phyloP scores from a whole-genome alignment of 2,329 filamentous ascomycete species.

The Neobulgaria alba region DNA sequence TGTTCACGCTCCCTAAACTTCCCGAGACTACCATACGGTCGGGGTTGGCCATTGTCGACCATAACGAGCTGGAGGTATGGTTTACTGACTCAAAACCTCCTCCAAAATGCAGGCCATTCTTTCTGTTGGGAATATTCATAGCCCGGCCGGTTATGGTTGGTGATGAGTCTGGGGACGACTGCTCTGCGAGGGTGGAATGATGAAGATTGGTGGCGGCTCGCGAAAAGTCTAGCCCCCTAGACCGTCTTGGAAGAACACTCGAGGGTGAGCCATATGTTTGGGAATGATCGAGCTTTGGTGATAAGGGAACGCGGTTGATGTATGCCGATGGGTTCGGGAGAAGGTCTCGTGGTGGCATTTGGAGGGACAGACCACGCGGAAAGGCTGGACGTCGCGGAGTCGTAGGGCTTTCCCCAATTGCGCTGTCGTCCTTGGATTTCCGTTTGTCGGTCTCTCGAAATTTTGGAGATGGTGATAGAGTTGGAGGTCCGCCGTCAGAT shows the following conservation, averaged over 20 bases:
- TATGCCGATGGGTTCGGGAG: conserved; percentile 36
- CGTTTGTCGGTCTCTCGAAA: conserved; percentile 27
- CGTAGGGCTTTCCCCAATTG: conserved; percentile 39
- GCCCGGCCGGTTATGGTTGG: conserved; percentile 70
- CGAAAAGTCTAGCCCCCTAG: conserved; percentile 86
- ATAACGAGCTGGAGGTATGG: conserved; percentile 47
- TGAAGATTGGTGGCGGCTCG: conserved; percentile 89
- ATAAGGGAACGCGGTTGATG: conserved; percentile 59
- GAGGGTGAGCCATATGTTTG: conserved; percentile 81
- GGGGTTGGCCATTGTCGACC: conserved; percentile 60
- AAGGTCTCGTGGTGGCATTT: conserved; percentile 52
- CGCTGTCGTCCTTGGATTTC: conserved; percentile 28
- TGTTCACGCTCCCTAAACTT: conserved; percentile 44
- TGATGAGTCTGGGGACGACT: conserved; percentile 81
- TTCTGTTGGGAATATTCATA: conserved; percentile 52
- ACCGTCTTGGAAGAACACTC: conserved; percentile 80
- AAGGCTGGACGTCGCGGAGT: conserved; percentile 65
- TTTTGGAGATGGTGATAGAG: conserved; percentile 27
- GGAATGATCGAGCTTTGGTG: conserved; percentile 76
- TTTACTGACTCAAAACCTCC: conserved; percentile 55
- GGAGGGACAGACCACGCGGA: conserved; percentile 57
- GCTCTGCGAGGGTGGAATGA: conserved; percentile 86
- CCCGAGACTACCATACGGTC: conserved; percentile 69
- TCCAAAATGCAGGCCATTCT: conserved; percentile 38
- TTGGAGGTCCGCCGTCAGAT: conserved; percentile 25